A percentile compares a stretch with the other conserved stretches of the same genome.
Evolutionary conservation across 192 early-diverging fungal genomes (phyloP).

Genomic region (Podila epicladia): DNA sequence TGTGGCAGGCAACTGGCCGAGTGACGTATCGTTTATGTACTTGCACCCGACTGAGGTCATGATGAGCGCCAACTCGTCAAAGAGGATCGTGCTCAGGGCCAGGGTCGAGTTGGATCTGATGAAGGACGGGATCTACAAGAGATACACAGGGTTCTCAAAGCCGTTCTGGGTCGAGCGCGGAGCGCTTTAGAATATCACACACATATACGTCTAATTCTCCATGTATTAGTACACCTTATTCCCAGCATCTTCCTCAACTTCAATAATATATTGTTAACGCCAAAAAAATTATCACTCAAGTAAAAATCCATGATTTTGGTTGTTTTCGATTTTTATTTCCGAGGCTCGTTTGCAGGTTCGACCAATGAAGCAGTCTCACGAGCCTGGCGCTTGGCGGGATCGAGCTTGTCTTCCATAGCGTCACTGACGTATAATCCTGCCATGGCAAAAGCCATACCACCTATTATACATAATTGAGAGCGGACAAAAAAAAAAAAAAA

Average conservation of each 20-base stretch:
- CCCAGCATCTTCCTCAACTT: background rate
- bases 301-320: too few relatives aligned
- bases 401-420: conserved; percentile 37
- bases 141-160: conserved; percentile 42
- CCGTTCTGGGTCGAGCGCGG: conserved; percentile 35
- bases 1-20: conserved; percentile 21
- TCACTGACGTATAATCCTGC: conserved; percentile 44
- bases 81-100: conserved; percentile 22
- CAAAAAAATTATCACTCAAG: too few relatives aligned
- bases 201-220: background rate
- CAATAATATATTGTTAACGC: too few relatives aligned
- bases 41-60: conserved; percentile 23
- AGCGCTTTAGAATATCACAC: conserved; percentile 15
- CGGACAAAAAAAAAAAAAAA: background rate
- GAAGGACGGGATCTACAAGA: conserved; percentile 16
- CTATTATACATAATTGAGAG: background rate
- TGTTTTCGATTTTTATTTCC: background rate
- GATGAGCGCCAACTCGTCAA: conserved; percentile 13
- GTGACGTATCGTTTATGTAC: conserved; percentile 31
- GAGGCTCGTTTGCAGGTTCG: background rate
- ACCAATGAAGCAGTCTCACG: background rate
- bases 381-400: conserved; percentile 11
- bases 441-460: conserved; percentile 43
- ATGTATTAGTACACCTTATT: background rate
- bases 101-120: conserved; percentile 40